A percentile compares a stretch with the other conserved stretches of the same genome.
Evolutionary conservation across 2,329 filamentous ascomycete species (phyloP).

Genomic region (Aspergillus fructus): DNA sequence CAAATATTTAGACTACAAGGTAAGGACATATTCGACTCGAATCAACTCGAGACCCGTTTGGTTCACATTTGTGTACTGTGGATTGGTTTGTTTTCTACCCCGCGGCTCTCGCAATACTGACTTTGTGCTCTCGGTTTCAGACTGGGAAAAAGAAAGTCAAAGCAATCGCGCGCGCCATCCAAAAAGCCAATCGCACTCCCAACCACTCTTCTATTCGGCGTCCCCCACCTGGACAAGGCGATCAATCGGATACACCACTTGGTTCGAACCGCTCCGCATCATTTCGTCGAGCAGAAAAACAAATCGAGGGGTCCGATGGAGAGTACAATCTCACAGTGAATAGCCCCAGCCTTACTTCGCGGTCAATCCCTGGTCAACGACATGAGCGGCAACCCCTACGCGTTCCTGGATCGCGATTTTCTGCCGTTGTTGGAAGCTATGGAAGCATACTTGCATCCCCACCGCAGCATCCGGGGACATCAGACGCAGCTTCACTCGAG

Average conservation of each 20-base stretch:
- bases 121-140: slow-evolving; percentile 36
- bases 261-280: slow-evolving; percentile 18
- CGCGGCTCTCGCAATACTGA: slow-evolving; percentile 1
- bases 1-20: slow-evolving; percentile 95
- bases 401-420: slow-evolving; percentile 35
- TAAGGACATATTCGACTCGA: slow-evolving; percentile 28
- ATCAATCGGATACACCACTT: slow-evolving; percentile 14
- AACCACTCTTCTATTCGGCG: slow-evolving; percentile 46
- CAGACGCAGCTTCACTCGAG: slow-evolving; percentile 53
- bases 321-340: slow-evolving; percentile 13
- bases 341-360: slow-evolving; percentile 27
- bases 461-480: slow-evolving; percentile 32
- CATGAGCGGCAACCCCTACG: slow-evolving; percentile 39
- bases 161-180: slow-evolving; percentile 70
- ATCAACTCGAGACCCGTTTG: neutral
- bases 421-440: slow-evolving; percentile 52
- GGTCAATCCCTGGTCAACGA: slow-evolving; percentile 38
- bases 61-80: neutral
- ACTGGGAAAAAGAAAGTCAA: slow-evolving; percentile 90
- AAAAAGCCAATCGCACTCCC: slow-evolving; percentile 52
- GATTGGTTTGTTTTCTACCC: too few species aligned
- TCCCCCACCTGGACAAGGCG: slow-evolving; percentile 15
- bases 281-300: slow-evolving; percentile 22
- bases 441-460: slow-evolving; percentile 64
- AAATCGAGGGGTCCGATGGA: slow-evolving; percentile 16